Percentiles rank a stretch among this genome's conserved stretches.
These are phyloP conservation scores for Leptographium wingfieldii DNA, from an alignment of 2,329 filamentous ascomycete species.

Conservation along the genomic window DNA sequence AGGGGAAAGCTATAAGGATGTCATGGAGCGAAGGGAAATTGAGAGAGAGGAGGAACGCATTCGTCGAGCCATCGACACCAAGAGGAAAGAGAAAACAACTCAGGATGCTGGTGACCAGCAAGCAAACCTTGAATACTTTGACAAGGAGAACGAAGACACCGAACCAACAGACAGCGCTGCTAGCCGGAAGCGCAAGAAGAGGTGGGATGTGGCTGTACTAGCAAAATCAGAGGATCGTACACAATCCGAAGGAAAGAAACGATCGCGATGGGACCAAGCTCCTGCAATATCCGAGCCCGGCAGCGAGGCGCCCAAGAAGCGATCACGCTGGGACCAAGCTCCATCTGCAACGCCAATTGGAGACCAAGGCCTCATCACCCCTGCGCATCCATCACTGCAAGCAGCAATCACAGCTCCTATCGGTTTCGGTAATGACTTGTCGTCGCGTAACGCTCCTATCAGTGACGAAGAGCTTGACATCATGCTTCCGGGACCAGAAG, in stretches of 20 bases:
- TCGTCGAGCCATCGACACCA: constrained; percentile 64
- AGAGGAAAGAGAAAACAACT: constrained; percentile 42
- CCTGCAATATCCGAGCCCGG: constrained; percentile 37
- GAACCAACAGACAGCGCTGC: constrained; percentile 52
- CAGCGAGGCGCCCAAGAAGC: constrained; percentile 53
- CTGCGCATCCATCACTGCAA: constrained; percentile 58
- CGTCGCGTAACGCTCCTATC: constrained; percentile 64
- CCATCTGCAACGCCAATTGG: constrained; percentile 62
- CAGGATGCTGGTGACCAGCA: constrained; percentile 54
- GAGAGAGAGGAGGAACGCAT: constrained; percentile 91
- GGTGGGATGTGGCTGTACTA: constrained; percentile 73
- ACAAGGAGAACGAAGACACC: constrained; percentile 59
- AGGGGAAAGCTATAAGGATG: constrained; percentile 72
- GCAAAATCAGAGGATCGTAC: constrained; percentile 26
- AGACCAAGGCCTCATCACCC: constrained; percentile 61
- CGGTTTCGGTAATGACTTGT: constrained; percentile 72
- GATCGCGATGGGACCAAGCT: constrained; percentile 80
- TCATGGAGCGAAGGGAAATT: constrained; percentile 82
- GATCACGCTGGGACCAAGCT: constrained; percentile 87
- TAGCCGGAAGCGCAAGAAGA: constrained; percentile 77
- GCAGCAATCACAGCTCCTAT: constrained; percentile 33
- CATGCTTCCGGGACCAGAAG: constrained; percentile 74
- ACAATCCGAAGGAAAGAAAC: constrained; percentile 50
- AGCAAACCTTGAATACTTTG: constrained; percentile 60
- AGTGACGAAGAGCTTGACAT: constrained; percentile 91